A percentile compares a stretch with the other conserved stretches of the same genome.
Evolutionary conservation across 495 filamentous ascomycete species (phyloP).

Genomic region (Clohesyomyces aquaticus): DNA sequence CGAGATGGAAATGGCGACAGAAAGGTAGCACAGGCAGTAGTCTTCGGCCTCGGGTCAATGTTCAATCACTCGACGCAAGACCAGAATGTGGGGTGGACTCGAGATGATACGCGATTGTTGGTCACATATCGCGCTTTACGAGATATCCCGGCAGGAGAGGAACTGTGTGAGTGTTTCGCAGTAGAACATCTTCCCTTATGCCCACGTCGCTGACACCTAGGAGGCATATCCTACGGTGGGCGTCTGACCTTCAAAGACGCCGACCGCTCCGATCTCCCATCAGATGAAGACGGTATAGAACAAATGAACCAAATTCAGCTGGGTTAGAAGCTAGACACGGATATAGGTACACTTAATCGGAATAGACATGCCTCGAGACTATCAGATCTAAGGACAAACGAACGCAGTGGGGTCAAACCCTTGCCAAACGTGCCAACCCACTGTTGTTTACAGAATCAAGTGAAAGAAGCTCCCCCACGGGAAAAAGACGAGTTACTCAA

Average conservation of each 20-base stretch:
- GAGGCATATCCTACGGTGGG: slow-evolving; percentile 58
- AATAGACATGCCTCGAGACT: not conserved
- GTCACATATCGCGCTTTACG: slow-evolving; percentile 56
- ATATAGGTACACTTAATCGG: slow-evolving; percentile 27
- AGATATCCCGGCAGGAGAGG: slow-evolving; percentile 57
- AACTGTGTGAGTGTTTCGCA: slow-evolving; percentile 50
- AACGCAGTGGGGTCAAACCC: not conserved
- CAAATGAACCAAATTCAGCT: slow-evolving; percentile 45
- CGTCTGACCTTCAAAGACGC: slow-evolving; percentile 58
- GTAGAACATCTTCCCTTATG: not conserved
- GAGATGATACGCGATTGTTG: slow-evolving; percentile 51
- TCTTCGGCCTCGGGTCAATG: slow-evolving; percentile 60
- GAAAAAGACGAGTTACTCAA: not conserved
- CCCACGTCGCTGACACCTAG: not conserved
- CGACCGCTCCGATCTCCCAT: slow-evolving; percentile 20
- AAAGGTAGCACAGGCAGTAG: slow-evolving; percentile 54
- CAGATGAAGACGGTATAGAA: slow-evolving; percentile 34
- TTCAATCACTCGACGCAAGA: slow-evolving; percentile 58
- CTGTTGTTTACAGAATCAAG: not conserved
- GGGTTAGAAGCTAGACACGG: slow-evolving; percentile 7
- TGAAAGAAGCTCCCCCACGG: not conserved
- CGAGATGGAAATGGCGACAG: slow-evolving; percentile 25
- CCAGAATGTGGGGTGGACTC: slow-evolving; percentile 60
- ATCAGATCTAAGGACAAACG: not conserved
- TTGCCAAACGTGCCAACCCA: not conserved